phyloP scores from a whole-genome alignment of 768 basidiomycete species.

The Leccinum olivaceopallidum region DNA sequence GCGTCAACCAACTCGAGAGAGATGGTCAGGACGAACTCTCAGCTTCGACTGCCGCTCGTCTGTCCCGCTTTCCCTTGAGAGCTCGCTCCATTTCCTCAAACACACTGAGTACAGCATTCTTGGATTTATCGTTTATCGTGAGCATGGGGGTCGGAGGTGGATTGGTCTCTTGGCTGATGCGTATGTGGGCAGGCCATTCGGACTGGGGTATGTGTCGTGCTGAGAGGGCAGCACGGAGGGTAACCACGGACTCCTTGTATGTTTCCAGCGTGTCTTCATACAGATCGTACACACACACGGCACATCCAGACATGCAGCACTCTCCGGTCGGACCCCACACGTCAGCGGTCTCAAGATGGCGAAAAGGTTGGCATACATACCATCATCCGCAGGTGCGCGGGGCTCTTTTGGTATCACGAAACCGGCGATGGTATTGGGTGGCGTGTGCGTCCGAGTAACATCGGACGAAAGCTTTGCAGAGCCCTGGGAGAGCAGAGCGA shows the following conservation, averaged over 20 bases:
- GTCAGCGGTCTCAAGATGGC: not conserved
- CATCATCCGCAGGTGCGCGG: conserved; percentile 62
- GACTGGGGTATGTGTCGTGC: conserved; percentile 48
- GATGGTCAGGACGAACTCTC: conserved; percentile 39
- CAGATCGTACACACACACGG: conserved; percentile 87
- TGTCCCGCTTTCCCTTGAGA: conserved; percentile 48
- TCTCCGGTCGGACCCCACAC: conserved; percentile 43
- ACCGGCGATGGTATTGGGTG: conserved; percentile 22
- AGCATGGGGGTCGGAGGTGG: not conserved
- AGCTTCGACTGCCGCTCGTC: conserved; percentile 32
- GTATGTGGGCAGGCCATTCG: conserved; percentile 67
- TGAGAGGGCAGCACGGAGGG: conserved; percentile 51
- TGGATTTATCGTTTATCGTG: conserved; percentile 14
- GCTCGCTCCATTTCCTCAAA: conserved; percentile 72
- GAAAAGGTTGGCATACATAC: conserved; percentile 36
- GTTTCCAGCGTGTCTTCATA: conserved; percentile 71
- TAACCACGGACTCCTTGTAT: conserved; percentile 56
- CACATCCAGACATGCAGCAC: conserved; percentile 95
- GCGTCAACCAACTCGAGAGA: not conserved
- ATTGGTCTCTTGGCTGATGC: conserved; percentile 11
- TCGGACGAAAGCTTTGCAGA: conserved; percentile 3
- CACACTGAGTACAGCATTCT: conserved; percentile 50
- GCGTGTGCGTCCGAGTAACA: not conserved
- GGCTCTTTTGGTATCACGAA: conserved; percentile 61
- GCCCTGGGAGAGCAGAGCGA: conserved; percentile 24